Percentiles rank a stretch among this genome's conserved stretches.
phyloP scores from a whole-genome alignment of 768 basidiomycete genomes.

The Xanthoconium purpureum region DNA sequence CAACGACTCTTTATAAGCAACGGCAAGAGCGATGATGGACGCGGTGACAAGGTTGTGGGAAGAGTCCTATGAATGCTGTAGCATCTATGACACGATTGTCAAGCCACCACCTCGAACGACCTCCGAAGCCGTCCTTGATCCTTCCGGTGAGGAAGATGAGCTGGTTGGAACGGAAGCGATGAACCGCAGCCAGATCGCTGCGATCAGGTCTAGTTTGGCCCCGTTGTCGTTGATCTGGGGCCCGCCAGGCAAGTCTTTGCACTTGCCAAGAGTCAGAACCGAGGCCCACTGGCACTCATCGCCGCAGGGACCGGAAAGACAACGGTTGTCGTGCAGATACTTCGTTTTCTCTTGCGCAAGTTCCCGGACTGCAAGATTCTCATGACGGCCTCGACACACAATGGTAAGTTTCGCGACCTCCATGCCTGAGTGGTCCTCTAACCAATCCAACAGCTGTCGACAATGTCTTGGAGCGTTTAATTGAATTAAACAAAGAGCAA shows the following conservation, averaged over 20 bases:
- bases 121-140: conserved; percentile 7
- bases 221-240: conserved; percentile 64
- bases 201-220: conserved; percentile 44
- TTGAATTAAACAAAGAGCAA: conserved; percentile 42
- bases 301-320: conserved; percentile 65
- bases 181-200: conserved; percentile 54
- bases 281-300: background rate
- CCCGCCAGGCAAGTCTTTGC: conserved; percentile 48
- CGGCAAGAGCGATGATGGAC: conserved; percentile 63
- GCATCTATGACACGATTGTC: conserved; percentile 49
- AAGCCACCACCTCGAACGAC: conserved; percentile 19
- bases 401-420: conserved; percentile 37
- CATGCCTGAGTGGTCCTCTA: background rate
- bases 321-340: conserved; percentile 63
- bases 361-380: conserved; percentile 45
- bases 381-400: conserved; percentile 72
- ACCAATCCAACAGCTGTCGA: conserved; percentile 52
- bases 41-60: conserved; percentile 47
- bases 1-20: conserved; percentile 38
- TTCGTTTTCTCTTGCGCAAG: conserved; percentile 40
- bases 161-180: conserved; percentile 26
- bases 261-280: background rate
- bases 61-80: conserved; percentile 45
- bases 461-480: conserved; percentile 65
- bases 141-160: conserved; percentile 9